Conservation (phyloP, 257 asterid genomes). For the Ilex aquifolium region DNA sequence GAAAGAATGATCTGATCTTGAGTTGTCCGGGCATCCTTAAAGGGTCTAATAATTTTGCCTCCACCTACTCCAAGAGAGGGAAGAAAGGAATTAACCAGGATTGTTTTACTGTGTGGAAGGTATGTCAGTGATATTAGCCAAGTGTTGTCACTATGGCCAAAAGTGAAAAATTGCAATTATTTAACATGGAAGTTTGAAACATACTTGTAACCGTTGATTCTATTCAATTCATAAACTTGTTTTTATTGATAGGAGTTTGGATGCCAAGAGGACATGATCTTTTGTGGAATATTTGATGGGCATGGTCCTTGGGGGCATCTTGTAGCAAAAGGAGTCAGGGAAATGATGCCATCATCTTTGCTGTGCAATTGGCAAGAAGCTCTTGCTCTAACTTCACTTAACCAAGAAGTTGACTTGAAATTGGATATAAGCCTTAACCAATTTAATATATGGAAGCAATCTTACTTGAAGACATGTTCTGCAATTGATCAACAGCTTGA, state of each 20-base stretch:
- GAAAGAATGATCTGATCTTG: slow-evolving; percentile 42
- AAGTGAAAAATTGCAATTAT: too few relatives aligned
- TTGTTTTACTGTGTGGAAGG: slow-evolving; percentile 62
- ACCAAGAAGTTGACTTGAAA: slow-evolving; percentile 20
- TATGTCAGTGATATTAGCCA: slow-evolving; percentile 3
- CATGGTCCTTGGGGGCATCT: slow-evolving; percentile 90
- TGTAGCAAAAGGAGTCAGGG: slow-evolving; percentile 47
- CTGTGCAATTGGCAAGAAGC: slow-evolving; percentile 63
- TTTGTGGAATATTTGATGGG: slow-evolving; percentile 80
- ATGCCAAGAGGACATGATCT: slow-evolving; percentile 58
- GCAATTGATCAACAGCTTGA: slow-evolving; percentile 57
- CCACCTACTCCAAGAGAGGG: slow-evolving; percentile 54
- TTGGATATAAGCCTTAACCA: slow-evolving; percentile 18
- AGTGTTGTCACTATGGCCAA: too few relatives aligned
- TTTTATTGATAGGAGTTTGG: slow-evolving; percentile 56
- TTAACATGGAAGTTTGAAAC: too few relatives aligned
- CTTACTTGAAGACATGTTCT: slow-evolving; percentile 53
- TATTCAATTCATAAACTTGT: neutral
- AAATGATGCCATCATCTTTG: slow-evolving; percentile 52
- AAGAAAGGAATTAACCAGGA: slow-evolving; percentile 74
- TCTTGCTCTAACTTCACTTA: slow-evolving; percentile 26
- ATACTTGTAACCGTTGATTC: neutral
- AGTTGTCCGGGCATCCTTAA: slow-evolving; percentile 48
- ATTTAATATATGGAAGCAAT: slow-evolving; percentile 58
- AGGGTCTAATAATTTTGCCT: slow-evolving; percentile 23